Evolutionary conservation across 148 eudicot species (phyloP).

Genomic region (Rhododendron ferrugineum): DNA sequence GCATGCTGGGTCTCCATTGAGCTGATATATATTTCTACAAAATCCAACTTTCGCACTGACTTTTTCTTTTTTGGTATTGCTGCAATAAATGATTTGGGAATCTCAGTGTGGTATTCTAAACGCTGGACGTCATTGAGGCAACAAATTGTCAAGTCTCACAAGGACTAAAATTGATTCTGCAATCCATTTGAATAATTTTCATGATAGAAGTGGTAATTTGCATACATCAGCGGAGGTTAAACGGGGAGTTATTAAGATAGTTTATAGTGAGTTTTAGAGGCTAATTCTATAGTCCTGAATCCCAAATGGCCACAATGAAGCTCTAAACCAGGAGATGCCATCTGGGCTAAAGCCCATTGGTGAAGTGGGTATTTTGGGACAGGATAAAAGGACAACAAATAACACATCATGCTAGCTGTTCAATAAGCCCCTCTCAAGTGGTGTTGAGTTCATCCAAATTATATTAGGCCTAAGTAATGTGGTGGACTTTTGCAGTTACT

Average conservation of each 20-base stretch:
- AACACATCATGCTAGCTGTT: background rate
- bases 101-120: background rate
- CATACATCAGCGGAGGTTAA: too few species aligned
- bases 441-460: background rate
- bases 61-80: background rate
- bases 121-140: background rate
- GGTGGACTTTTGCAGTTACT: background rate
- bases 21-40: background rate
- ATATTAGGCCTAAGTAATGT: too few species aligned
- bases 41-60: background rate
- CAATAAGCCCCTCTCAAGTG: background rate
- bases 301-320: too few species aligned
- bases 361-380: background rate
- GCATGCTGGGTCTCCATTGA: slow-evolving; percentile 1
- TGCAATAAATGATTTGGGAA: background rate
- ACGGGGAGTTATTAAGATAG: too few species aligned
- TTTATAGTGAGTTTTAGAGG: too few species aligned
- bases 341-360: too few species aligned
- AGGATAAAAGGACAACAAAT: background rate
- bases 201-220: background rate
- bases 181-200: background rate
- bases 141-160: background rate
- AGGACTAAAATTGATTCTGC: background rate
- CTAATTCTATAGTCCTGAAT: too few species aligned
- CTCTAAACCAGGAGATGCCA: too few species aligned